Conservation (phyloP, 2,329 filamentous ascomycete species). For the Saccharata proteae region DNA sequence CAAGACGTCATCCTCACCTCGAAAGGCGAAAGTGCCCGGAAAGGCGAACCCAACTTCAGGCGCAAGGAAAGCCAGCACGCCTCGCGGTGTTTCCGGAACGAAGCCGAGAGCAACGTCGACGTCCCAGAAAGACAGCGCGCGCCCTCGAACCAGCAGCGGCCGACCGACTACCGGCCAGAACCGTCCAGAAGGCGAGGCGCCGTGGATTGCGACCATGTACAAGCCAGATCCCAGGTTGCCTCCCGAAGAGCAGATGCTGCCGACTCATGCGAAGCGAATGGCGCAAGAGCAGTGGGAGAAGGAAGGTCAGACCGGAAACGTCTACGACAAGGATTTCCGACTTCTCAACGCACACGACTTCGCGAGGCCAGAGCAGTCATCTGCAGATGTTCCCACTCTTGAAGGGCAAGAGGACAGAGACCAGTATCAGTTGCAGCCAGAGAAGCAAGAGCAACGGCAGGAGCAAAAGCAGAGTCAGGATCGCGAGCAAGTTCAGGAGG, state of each 20-base stretch:
- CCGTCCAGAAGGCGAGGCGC: conserved; percentile 83
- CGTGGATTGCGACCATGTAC: conserved; percentile 90
- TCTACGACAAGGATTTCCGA: conserved; percentile 80
- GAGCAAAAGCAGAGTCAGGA: not conserved
- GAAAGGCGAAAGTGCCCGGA: conserved; percentile 28
- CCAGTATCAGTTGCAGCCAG: not conserved
- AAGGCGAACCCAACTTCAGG: conserved; percentile 25
- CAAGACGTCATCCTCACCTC: conserved; percentile 17
- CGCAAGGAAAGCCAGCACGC: conserved; percentile 19
- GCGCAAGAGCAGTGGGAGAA: conserved; percentile 94
- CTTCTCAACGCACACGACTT: conserved; percentile 57
- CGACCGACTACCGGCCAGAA: conserved; percentile 53
- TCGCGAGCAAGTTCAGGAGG: not conserved
- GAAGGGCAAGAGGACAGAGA: conserved; percentile 11
- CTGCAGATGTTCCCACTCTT: conserved; percentile 11
- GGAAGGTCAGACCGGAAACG: conserved; percentile 72
- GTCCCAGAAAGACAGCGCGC: conserved; percentile 27
- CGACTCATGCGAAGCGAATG: conserved; percentile 80
- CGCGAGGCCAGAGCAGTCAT: conserved; percentile 2
- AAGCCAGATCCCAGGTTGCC: conserved; percentile 90
- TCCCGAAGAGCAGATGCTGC: conserved; percentile 88
- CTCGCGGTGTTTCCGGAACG: conserved; percentile 11
- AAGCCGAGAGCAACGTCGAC: conserved; percentile 9
- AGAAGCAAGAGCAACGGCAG: not conserved
- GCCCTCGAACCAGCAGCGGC: conserved; percentile 44